Percentiles rank a stretch among this genome's conserved stretches.
Evolutionary conservation across 106 monocot genomes (phyloP).

Genomic region (Dendrobium catenatum): DNA sequence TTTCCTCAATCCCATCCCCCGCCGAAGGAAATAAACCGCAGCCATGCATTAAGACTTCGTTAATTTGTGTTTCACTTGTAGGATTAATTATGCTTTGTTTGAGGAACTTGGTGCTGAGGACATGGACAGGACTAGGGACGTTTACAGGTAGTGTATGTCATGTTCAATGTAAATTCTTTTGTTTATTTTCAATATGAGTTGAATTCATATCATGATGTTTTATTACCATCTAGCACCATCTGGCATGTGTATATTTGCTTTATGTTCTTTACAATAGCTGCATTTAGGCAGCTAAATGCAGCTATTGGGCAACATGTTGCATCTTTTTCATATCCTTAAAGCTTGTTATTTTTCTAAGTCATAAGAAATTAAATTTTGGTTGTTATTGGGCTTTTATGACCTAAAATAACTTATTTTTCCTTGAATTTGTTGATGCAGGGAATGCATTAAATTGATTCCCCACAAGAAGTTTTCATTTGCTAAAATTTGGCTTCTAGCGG

Average conservation of each 20-base stretch:
- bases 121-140: constrained; percentile 68
- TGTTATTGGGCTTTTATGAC: neutral
- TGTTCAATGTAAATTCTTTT: neutral
- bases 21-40: neutral
- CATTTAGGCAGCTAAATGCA: neutral
- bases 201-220: neutral
- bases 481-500: constrained; percentile 92
- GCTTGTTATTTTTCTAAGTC: neutral
- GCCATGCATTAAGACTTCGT: neutral
- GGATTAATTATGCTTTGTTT: constrained; percentile 92
- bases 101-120: constrained; percentile 87
- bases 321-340: neutral
- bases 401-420: neutral
- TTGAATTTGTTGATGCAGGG: constrained; percentile 27
- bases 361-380: neutral
- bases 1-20: too few relatives aligned
- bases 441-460: constrained; percentile 82
- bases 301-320: neutral
- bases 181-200: neutral
- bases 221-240: neutral
- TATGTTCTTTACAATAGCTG: neutral
- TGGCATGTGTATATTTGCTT: neutral
- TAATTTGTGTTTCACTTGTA: neutral
- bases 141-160: constrained; percentile 46
- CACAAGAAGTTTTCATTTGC: constrained; percentile 98